Conservation (phyloP, 106 monocot species). For the Phalaenopsis equestris region DNA sequence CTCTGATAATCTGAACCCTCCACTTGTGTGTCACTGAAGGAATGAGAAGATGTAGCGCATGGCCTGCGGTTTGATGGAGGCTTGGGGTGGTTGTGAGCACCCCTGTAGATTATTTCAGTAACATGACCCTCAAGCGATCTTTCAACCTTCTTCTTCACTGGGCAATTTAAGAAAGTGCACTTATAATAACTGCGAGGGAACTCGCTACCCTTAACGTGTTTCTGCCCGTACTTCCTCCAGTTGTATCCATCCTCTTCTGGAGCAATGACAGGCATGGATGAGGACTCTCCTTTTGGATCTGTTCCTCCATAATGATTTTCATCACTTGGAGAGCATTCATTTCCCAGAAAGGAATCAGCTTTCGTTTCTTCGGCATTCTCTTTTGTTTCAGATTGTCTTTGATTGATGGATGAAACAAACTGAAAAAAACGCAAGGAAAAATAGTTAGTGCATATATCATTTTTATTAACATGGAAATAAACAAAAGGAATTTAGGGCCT, state of each 20-base stretch:
- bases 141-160: constrained; percentile 85
- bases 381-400: constrained; percentile 21
- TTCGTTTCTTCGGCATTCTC: constrained; percentile 12
- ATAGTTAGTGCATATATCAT: too few relatives aligned
- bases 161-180: constrained; percentile 73
- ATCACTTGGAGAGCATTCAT: constrained; percentile 34
- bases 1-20: constrained; percentile 24
- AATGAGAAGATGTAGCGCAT: neutral
- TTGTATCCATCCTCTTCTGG: constrained; percentile 82
- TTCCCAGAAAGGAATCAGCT: constrained; percentile 31
- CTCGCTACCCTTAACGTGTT: constrained; percentile 87
- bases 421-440: neutral
- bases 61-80: constrained; percentile 43
- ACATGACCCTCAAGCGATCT: constrained; percentile 60
- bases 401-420: constrained; percentile 2
- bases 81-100: constrained; percentile 62
- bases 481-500: too few relatives aligned
- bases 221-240: constrained; percentile 96
- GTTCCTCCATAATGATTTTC: constrained; percentile 35
- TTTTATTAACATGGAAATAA: too few relatives aligned
- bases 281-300: constrained; percentile 40
- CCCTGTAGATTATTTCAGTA: constrained; percentile 83
- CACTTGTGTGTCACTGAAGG: constrained; percentile 6
- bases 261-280: constrained; percentile 16
- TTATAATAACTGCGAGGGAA: constrained; percentile 90